Base-by-base conservation (phyloP, 2,329 filamentous ascomycete genomes). In the Exophiala aquamarina region DNA sequence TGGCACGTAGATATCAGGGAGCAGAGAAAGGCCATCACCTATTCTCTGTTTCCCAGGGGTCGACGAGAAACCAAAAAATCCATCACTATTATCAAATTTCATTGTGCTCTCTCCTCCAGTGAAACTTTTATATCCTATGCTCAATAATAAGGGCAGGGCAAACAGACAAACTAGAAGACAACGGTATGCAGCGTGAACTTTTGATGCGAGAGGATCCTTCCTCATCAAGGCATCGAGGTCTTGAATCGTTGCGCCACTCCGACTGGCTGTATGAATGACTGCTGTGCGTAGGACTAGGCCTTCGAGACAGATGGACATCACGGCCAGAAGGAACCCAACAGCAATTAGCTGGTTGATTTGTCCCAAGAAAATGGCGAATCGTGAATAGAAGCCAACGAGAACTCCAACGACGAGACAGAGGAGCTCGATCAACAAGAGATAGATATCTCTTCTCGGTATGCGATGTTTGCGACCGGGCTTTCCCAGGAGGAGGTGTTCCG, bases 41-140 rank as follows among this genome's bases (percentile, higher is more conserved):
- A 54, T 54, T n/a, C 48, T 37, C 40, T 54, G 50, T 43, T 47
- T 47, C 13, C 50, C 50, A 15, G 50, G 50, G 2, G 50, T 39
- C 15, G 47, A 42, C 15, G 47, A 40, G 28, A 43, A 44, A 7
- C 50, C 50, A 35, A 54, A 54, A 28, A 40, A 37, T 13, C 37
- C 46, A 20, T 41, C 42, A 14, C 47, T 39, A 7, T 38, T 33
- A 17, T 37, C 14, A 14, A 50, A 26, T 6, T 20, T 13, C 15
- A 42, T 37, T 18, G 15, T 37, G 35, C 46, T 42, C 20, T 36
- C 21, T n/a, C 40, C 36, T 1, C 28, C 36, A 15, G 32, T 18
- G 41, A 54, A 49, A 38, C 26, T 18, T 21, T 49, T 49, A 29
- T 49, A 49, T 18, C 23, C 40, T 10, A 49, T 29, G 26, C 40